Evolutionary conservation across 2,329 filamentous ascomycete species (phyloP).

Genomic region (Waltergamsia citrina): DNA sequence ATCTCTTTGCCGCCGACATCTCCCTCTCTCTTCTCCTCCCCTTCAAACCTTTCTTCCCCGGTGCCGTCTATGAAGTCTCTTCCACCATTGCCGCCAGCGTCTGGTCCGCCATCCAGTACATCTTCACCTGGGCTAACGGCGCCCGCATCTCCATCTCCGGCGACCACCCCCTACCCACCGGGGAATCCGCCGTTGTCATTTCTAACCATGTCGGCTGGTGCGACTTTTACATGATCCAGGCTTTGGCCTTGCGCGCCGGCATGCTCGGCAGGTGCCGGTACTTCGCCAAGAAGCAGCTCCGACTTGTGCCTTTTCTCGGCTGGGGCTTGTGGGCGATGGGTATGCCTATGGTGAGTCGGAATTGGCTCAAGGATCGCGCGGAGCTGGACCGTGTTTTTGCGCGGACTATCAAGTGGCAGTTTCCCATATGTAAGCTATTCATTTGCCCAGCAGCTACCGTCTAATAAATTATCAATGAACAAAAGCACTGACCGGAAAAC

Average conservation of each 20-base stretch:
- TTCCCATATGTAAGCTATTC: too few species aligned
- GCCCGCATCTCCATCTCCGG: conserved; percentile 44
- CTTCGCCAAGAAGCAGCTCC: conserved; percentile 52
- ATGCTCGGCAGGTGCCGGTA: conserved; percentile 55
- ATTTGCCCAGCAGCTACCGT: too few species aligned
- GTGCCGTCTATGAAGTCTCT: conserved; percentile 41
- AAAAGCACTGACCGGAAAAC: too few species aligned
- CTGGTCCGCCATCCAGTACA: conserved; percentile 47
- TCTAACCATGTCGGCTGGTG: conserved; percentile 52
- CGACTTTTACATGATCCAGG: conserved; percentile 57
- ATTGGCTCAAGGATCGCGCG: conserved; percentile 45
- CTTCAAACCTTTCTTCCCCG: conserved; percentile 35
- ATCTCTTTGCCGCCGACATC: conserved; percentile 41
- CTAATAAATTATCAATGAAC: too few species aligned
- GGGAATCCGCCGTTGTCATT: conserved; percentile 52
- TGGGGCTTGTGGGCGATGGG: conserved; percentile 58
- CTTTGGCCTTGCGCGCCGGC: conserved; percentile 37
- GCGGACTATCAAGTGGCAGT: conserved; percentile 38
- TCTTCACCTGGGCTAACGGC: conserved; percentile 45
- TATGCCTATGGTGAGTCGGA: conserved; percentile 52
- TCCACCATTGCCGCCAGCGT: conserved; percentile 43
- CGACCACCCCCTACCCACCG: conserved; percentile 34
- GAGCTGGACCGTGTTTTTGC: conserved; percentile 49
- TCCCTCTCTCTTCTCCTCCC: conserved; percentile 38
- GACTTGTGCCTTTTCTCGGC: conserved; percentile 49